These are phyloP conservation scores for Penicillium sp. DNA, from an alignment of 2,329 filamentous ascomycete species.

Conservation along the genomic window DNA sequence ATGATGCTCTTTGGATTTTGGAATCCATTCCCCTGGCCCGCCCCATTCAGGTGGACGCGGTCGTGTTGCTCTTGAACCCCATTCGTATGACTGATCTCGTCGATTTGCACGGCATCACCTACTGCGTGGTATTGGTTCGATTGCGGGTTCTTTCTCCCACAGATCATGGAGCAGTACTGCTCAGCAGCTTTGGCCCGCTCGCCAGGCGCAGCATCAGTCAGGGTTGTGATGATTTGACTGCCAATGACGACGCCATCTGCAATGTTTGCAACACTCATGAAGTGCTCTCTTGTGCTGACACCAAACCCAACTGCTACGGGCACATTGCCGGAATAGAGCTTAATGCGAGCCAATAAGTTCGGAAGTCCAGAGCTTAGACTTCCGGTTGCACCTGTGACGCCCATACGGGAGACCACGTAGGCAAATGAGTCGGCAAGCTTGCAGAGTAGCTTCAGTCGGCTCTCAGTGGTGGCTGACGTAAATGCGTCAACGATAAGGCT, in stretches of 20 bases:
- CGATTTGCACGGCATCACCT: too few species aligned
- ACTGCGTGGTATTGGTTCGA: constrained; percentile 40
- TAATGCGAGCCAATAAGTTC: constrained; percentile 74
- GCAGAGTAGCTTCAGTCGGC: constrained; percentile 92
- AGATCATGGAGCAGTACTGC: constrained; percentile 76
- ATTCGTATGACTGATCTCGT: too few species aligned
- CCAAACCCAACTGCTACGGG: constrained; percentile 93
- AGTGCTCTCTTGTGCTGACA: constrained; percentile 92
- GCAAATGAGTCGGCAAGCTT: constrained; percentile 97
- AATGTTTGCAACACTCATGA: constrained; percentile 72
- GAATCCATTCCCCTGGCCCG: too few species aligned
- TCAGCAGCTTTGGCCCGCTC: constrained; percentile 67
- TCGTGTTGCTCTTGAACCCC: too few species aligned
- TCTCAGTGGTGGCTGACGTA: constrained; percentile 66
- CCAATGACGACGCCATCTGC: constrained; percentile 95
- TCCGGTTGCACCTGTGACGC: constrained; percentile 86
- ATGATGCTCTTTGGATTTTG: constrained; percentile 54
- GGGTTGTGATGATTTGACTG: constrained; percentile 82
- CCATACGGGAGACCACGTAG: constrained; percentile 96
- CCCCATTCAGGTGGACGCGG: too few species aligned
- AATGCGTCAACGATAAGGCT: too few species aligned
- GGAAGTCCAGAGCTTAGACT: constrained; percentile 76
- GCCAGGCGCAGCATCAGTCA: constrained; percentile 62
- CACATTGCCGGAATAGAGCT: constrained; percentile 84
- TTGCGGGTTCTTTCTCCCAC: constrained; percentile 54